phyloP scores from a whole-genome alignment of 768 basidiomycete species.

The Favolaschia claudopus region DNA sequence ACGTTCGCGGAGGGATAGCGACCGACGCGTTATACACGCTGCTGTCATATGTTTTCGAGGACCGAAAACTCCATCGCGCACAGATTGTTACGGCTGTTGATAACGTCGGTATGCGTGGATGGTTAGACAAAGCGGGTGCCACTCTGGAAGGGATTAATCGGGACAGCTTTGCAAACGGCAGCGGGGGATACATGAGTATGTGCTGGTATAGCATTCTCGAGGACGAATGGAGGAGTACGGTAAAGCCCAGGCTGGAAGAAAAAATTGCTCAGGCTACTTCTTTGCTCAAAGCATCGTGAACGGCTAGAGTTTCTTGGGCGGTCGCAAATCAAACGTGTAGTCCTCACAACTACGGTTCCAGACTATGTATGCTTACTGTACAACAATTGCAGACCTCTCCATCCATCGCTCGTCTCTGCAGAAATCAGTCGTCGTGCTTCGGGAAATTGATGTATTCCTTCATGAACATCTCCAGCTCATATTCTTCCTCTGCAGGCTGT shows the following conservation, averaged over 20 bases:
- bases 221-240: slow-evolving; percentile 46
- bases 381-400: no score
- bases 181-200: slow-evolving; percentile 44
- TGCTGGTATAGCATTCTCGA: slow-evolving; percentile 52
- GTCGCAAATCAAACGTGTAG: no score
- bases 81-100: slow-evolving; percentile 50
- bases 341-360: no score
- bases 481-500: no score
- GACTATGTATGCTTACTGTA: no score
- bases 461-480: no score
- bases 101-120: slow-evolving; percentile 54
- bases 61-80: slow-evolving; percentile 48
- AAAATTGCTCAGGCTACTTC: no score
- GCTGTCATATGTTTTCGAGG: slow-evolving; percentile 51
- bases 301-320: no score
- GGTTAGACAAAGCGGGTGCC: slow-evolving; percentile 52
- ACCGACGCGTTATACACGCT: slow-evolving; percentile 55
- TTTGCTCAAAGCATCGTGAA: no score
- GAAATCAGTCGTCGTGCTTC: no score
- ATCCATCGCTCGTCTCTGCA: no score
- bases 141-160: slow-evolving; percentile 45
- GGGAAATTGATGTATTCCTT: no score
- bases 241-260: slow-evolving; percentile 29
- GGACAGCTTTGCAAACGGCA: slow-evolving; percentile 47
- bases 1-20: slow-evolving; percentile 48